Conservation (phyloP, 192 early-diverging fungal species). For the Podila clonocystis region DNA sequence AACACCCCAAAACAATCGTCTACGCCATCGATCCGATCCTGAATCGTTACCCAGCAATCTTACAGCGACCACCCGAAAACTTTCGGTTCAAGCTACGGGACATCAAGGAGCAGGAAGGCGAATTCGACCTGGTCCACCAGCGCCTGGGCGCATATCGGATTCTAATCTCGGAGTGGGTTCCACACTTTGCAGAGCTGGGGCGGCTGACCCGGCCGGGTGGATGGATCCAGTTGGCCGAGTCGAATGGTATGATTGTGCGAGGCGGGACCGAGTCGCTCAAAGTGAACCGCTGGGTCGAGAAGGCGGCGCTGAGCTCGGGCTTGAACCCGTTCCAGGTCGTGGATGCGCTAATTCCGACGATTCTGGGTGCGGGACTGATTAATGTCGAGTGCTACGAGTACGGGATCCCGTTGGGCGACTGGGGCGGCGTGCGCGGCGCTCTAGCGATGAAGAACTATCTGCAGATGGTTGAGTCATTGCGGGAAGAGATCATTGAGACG, state of each 20-base stretch:
- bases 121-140: constrained; percentile 48
- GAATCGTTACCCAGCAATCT: constrained; percentile 4
- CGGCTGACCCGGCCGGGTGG: constrained; percentile 32
- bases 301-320: constrained; percentile 39
- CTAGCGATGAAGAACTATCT: constrained; percentile 37
- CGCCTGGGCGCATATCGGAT: constrained; percentile 37
- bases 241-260: constrained; percentile 36
- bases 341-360: constrained; percentile 38
- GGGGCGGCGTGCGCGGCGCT: constrained; percentile 25
- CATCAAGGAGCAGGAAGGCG: constrained; percentile 38
- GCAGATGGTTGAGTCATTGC: constrained; percentile 26
- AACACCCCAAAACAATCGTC: constrained; percentile 33
- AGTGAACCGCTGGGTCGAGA: constrained; percentile 47
- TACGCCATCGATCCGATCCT: constrained; percentile 29
- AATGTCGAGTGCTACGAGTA: constrained; percentile 51
- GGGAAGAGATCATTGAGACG: constrained; percentile 40
- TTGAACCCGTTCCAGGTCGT: constrained; percentile 44
- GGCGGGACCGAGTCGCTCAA: constrained; percentile 35
- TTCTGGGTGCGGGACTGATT: constrained; percentile 37
- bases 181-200: constrained; percentile 43
- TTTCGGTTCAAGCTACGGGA: constrained; percentile 33
- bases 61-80: constrained; percentile 28
- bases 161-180: constrained; percentile 38
- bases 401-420: constrained; percentile 39
- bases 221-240: constrained; percentile 49